Conservation (phyloP, 768 basidiomycete genomes). For the Sistotremastrum niveocremeum region DNA sequence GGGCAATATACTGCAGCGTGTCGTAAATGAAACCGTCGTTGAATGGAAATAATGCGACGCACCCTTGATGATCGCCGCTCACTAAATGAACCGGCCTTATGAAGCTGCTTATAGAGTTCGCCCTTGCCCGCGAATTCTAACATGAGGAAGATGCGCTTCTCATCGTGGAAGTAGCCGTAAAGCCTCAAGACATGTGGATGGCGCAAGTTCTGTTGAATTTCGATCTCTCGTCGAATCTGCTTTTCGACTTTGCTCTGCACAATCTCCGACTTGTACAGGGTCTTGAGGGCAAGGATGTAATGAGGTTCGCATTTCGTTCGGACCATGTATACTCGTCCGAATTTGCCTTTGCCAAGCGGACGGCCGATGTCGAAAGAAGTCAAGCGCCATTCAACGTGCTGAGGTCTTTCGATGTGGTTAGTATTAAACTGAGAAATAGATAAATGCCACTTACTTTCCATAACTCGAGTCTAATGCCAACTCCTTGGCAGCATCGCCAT, state of each 20-base stretch:
- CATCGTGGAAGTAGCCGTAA: constrained; percentile 97
- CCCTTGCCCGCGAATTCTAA: constrained; percentile 96
- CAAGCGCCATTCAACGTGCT: constrained; percentile 72
- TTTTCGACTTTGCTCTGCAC: constrained; percentile 87
- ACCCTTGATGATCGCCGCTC: constrained; percentile 68
- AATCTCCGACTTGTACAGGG: constrained; percentile 93
- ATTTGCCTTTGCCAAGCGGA: constrained; percentile 97
- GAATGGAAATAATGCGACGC: constrained; percentile 7
- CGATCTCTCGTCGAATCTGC: constrained; percentile 94
- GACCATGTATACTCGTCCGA: constrained; percentile 97
- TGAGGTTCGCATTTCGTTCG: constrained; percentile 78
- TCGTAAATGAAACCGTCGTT: neutral
- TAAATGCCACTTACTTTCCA: constrained; percentile 33
- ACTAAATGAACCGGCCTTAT: constrained; percentile 72
- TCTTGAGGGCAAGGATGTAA: constrained; percentile 94
- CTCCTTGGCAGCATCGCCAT: constrained; percentile 65
- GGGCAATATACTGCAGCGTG: constrained; percentile 65
- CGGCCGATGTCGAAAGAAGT: constrained; percentile 88
- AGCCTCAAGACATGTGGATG: constrained; percentile 91
- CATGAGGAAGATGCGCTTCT: constrained; percentile 95
- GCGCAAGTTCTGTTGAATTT: constrained; percentile 92
- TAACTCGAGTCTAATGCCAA: constrained; percentile 78
- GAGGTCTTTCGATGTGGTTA: constrained; percentile 38
- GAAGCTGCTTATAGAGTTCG: constrained; percentile 92
- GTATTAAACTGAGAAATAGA: neutral